phyloP scores from a whole-genome alignment of 306 rosid genomes.

The Cyclanthera cordifolia region DNA sequence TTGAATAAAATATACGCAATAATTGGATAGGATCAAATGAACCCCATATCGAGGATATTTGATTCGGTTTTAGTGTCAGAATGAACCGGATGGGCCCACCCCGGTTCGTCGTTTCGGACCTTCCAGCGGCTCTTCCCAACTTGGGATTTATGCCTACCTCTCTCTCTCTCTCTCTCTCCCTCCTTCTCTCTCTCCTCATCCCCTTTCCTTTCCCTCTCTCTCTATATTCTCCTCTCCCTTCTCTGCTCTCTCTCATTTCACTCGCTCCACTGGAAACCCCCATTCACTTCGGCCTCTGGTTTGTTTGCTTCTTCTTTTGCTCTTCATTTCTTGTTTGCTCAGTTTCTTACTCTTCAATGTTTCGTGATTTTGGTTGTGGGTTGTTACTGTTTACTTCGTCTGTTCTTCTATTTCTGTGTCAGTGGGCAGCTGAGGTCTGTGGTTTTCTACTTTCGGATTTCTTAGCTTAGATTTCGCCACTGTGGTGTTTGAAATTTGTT shows the following conservation, averaged over 20 bases:
- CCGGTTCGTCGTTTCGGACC: background rate
- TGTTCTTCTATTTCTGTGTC: background rate
- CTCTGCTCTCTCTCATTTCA: background rate
- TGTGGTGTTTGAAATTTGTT: background rate
- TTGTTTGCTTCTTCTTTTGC: background rate
- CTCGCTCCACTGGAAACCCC: background rate
- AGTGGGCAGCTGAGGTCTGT: background rate
- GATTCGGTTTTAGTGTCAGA: slow-evolving; percentile 4
- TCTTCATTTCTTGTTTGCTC: background rate
- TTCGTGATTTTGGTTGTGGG: background rate
- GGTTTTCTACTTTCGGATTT: background rate
- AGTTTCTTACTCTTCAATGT: background rate
- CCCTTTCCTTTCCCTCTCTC: background rate
- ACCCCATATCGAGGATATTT: background rate
- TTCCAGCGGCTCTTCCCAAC: background rate
- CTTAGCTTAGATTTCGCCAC: background rate
- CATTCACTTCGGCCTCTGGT: background rate
- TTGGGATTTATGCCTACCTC: background rate
- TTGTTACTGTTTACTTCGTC: background rate
- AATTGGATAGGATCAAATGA: background rate
- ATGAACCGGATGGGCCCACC: background rate
- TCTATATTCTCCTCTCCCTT: background rate
- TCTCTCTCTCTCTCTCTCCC: slow-evolving; percentile 1
- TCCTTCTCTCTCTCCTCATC: background rate
- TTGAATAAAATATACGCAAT: background rate